phyloP scores from a whole-genome alignment of 148 eudicot species.

The Oxyria digyna region DNA sequence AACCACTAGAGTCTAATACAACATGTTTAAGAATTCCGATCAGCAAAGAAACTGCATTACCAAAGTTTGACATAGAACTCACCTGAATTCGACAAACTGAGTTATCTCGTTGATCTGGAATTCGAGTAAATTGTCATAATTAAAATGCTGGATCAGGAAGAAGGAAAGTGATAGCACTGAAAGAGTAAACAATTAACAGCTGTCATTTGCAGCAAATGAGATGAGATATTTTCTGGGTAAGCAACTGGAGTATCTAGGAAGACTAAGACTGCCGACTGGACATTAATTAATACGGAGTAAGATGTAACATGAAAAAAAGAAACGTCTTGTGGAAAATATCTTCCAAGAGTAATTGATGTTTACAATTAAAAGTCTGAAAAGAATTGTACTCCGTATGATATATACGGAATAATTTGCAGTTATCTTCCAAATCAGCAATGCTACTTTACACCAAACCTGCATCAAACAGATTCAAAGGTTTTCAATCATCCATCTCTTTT shows the following conservation, averaged over 20 bases:
- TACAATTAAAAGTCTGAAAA: neutral
- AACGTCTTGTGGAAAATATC: neutral
- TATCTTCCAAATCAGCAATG: neutral
- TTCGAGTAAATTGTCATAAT: neutral
- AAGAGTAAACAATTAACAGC: neutral
- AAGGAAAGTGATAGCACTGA: neutral
- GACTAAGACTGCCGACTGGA: too few relatives aligned
- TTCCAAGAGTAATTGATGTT: neutral
- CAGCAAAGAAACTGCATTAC: neutral
- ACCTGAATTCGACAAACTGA: too few relatives aligned
- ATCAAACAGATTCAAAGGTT: neutral
- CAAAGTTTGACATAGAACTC: neutral
- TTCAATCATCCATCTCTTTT: neutral
- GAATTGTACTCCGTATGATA: neutral
- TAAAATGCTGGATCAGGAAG: neutral
- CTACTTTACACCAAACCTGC: slow-evolving; percentile 1
- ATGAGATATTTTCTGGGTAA: too few relatives aligned
- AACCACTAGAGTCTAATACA: slow-evolving; percentile 15
- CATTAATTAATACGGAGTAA: too few relatives aligned
- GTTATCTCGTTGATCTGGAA: too few relatives aligned
- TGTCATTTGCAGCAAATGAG: too few relatives aligned
- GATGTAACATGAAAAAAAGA: neutral
- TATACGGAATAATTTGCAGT: neutral
- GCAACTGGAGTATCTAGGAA: neutral
- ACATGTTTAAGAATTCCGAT: neutral